These are phyloP conservation scores for Trichoderma asperellum DNA, from an alignment of 2,329 filamentous ascomycete genomes.

Conservation along the genomic window DNA sequence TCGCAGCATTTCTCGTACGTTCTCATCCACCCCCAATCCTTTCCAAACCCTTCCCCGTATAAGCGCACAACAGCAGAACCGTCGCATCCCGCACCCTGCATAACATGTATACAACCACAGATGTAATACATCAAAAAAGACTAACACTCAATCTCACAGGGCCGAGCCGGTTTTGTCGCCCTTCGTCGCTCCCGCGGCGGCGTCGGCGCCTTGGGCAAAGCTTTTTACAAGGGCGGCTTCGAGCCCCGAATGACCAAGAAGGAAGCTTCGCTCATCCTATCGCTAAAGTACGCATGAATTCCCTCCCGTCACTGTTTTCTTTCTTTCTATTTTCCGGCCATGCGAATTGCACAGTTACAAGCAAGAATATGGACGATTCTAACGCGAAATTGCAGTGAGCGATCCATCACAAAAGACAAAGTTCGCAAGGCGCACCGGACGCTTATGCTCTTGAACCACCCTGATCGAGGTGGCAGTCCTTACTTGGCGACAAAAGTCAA, in stretches of 20 bases:
- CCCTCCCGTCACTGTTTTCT: background rate
- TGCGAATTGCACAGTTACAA: background rate
- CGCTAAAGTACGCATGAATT: slow-evolving; percentile 71
- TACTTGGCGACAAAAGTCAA: slow-evolving; percentile 98
- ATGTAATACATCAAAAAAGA: background rate
- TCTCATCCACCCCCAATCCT: too few relatives aligned
- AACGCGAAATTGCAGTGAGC: slow-evolving; percentile 64
- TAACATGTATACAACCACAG: background rate
- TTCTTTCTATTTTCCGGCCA: background rate
- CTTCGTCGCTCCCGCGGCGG: slow-evolving; percentile 80
- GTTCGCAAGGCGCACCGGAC: slow-evolving; percentile 93
- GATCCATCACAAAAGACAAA: slow-evolving; percentile 86
- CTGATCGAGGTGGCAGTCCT: slow-evolving; percentile 93
- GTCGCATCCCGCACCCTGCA: background rate
- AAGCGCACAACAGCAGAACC: background rate
- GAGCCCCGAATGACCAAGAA: slow-evolving; percentile 91
- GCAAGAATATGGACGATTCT: background rate
- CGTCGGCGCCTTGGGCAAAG: slow-evolving; percentile 79
- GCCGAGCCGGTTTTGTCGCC: slow-evolving; percentile 89
- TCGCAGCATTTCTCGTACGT: slow-evolving; percentile 56
- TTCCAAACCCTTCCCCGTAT: background rate
- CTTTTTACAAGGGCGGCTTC: slow-evolving; percentile 99
- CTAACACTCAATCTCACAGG: slow-evolving; percentile 55
- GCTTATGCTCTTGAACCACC: slow-evolving; percentile 97
- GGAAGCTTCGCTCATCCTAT: slow-evolving; percentile 88